phyloP scores from a whole-genome alignment of 2,329 filamentous ascomycete genomes.

The Madurella mycetomatis region DNA sequence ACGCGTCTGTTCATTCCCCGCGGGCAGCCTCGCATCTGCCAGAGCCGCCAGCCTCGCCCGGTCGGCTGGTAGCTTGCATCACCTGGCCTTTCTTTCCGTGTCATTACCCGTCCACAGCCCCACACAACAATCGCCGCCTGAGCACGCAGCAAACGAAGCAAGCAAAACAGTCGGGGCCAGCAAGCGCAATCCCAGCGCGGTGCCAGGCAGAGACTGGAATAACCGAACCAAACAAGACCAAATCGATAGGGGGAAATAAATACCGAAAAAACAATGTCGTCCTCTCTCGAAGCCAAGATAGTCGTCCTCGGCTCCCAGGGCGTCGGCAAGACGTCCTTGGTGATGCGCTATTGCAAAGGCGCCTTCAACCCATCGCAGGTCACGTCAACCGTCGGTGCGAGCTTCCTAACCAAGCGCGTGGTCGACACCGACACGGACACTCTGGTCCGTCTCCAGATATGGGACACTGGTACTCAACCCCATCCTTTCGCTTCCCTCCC shows the following conservation, averaged over 20 bases:
- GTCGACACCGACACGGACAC: conserved; percentile 82
- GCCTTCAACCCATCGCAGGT: conserved; percentile 61
- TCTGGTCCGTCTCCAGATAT: conserved; percentile 86
- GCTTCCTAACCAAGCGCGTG: conserved; percentile 74
- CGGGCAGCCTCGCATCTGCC: too few relatives aligned
- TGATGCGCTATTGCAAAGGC: conserved; percentile 72
- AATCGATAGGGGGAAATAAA: neutral
- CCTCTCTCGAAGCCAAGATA: conserved; percentile 74
- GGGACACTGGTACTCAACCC: conserved; percentile 68
- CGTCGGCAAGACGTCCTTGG: conserved; percentile 74
- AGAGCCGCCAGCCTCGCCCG: too few relatives aligned
- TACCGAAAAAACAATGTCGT: conserved; percentile 32
- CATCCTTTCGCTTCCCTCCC: conserved; percentile 10
- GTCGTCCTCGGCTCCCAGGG: conserved; percentile 75
- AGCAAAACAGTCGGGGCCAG: neutral
- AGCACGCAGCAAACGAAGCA: neutral
- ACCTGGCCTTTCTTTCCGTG: neutral
- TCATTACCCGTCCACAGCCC: neutral
- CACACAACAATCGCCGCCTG: neutral
- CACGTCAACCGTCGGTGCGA: conserved; percentile 72
- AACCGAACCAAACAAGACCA: neutral
- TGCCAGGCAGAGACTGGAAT: neutral
- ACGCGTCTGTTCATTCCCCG: too few relatives aligned
- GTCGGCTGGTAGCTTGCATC: neutral
- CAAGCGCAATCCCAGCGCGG: neutral